These are phyloP conservation scores for Amanita polypyramis DNA, from an alignment of 768 basidiomycete species.

Conservation along the genomic window DNA sequence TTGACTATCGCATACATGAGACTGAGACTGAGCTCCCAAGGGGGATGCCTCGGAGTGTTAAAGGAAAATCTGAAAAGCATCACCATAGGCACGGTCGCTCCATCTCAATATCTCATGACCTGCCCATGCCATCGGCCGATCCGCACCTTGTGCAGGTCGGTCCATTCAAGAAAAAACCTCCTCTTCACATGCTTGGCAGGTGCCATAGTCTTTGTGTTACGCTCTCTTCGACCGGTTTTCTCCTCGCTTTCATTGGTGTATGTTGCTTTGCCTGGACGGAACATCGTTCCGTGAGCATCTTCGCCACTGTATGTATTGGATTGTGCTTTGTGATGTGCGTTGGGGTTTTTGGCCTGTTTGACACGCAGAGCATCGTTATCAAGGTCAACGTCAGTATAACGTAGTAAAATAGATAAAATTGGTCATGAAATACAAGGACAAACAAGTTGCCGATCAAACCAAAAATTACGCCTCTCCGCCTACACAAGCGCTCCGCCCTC, in stretches of 20 bases:
- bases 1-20: conserved; percentile 6
- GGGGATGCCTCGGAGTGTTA: background rate
- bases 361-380: background rate
- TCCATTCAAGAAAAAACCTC: background rate
- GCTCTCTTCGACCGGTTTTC: background rate
- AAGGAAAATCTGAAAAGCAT: background rate
- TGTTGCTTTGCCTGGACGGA: conserved; percentile 3
- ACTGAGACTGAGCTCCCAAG: conserved; percentile 2
- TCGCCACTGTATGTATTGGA: conserved; percentile 2
- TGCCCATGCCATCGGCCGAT: background rate
- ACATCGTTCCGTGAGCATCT: background rate
- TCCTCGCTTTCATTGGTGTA: background rate
- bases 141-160: conserved; percentile 3
- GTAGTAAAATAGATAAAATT: background rate
- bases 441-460: background rate
- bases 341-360: background rate
- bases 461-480: background rate
- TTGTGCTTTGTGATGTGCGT: conserved; percentile 1
- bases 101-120: background rate
- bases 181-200: conserved; percentile 1
- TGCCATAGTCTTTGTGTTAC: conserved; percentile 5
- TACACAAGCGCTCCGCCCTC: no score
- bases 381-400: conserved; percentile 2
- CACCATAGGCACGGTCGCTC: background rate
- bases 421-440: background rate